Conservation (phyloP, 345 rosid genomes). For the Pugionium dolabratum region DNA sequence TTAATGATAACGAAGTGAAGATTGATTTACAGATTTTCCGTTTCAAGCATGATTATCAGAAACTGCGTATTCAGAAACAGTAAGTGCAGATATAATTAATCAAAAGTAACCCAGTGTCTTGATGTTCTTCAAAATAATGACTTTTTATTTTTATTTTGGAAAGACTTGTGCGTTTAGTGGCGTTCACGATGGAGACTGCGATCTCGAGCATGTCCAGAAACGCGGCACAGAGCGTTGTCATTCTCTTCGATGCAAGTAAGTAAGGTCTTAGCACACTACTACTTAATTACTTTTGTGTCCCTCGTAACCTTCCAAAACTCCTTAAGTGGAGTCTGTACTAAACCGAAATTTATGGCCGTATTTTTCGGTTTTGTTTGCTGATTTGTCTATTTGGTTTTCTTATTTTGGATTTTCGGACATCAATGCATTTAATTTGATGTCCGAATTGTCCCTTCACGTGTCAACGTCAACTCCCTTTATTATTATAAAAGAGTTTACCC, state of each 20-base stretch:
- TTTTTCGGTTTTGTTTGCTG: constrained; percentile 9
- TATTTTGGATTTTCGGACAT: constrained; percentile 33
- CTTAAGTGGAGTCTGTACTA: constrained; percentile 11
- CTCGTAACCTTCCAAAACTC: neutral
- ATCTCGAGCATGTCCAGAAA: constrained; percentile 75
- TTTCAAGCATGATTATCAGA: constrained; percentile 84
- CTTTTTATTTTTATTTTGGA: neutral
- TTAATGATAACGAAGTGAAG: neutral
- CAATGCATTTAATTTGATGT: constrained; percentile 26
- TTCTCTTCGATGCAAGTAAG: constrained; percentile 95
- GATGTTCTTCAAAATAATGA: neutral
- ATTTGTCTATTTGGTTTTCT: neutral
- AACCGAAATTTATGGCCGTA: constrained; percentile 1
- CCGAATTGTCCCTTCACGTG: constrained; percentile 25
- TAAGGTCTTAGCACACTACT: constrained; percentile 37
- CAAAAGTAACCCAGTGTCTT: neutral
- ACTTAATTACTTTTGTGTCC: constrained; percentile 35
- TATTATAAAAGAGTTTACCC: neutral
- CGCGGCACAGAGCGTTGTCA: constrained; percentile 65
- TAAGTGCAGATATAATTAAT: constrained; percentile 38
- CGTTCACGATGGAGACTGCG: constrained; percentile 88
- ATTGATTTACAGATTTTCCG: constrained; percentile 64
- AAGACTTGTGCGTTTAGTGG: constrained; percentile 81
- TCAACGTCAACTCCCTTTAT: constrained; percentile 18
- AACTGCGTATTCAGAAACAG: constrained; percentile 77